phyloP scores from a whole-genome alignment of 768 basidiomycete species.

The Termitomyces sp. region DNA sequence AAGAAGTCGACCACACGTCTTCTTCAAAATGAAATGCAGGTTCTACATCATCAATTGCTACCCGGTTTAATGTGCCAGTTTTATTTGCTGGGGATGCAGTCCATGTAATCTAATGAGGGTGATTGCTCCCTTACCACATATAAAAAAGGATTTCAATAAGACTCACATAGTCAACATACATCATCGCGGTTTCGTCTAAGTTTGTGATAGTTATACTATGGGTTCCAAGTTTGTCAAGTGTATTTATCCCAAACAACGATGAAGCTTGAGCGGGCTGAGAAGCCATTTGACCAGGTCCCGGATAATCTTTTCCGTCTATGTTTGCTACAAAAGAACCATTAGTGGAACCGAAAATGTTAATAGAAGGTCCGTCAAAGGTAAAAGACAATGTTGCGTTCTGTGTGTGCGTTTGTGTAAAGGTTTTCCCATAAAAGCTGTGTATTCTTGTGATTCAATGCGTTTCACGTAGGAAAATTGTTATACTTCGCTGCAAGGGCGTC shows the following conservation, averaged over 20 bases:
- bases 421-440: background rate
- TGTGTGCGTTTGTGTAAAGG: background rate
- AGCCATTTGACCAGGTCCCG: no score
- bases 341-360: background rate
- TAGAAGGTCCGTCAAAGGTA: background rate
- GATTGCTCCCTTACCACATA: background rate
- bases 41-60: background rate
- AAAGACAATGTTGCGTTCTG: background rate
- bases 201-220: no score
- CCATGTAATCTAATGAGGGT: background rate
- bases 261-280: background rate
- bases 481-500: slow-evolving; percentile 2
- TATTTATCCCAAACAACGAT: background rate
- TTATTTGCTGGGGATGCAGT: no score
- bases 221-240: background rate
- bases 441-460: no score
- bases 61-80: background rate
- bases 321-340: slow-evolving; percentile 1
- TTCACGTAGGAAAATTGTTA: background rate
- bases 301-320: background rate
- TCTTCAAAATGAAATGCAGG: background rate
- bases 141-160: background rate
- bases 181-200: no score
- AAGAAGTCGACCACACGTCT: background rate
- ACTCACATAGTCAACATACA: slow-evolving; percentile 3